Percentiles rank a stretch among this genome's conserved stretches.
Evolutionary conservation across 441 rosid species (phyloP).

Genomic region (Omphalea diandra): DNA sequence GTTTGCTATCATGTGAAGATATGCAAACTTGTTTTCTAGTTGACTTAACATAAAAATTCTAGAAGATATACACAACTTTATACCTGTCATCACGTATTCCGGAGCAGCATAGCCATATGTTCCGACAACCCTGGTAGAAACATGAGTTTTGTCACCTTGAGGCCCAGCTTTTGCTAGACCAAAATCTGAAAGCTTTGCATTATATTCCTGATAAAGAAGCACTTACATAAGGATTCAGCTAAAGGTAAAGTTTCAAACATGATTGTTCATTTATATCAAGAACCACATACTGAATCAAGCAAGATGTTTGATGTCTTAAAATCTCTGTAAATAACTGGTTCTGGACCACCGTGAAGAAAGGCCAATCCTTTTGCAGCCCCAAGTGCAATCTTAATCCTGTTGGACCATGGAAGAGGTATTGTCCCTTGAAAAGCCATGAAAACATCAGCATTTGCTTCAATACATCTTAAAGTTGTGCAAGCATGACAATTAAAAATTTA

Average conservation of each 20-base stretch:
- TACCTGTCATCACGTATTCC: constrained; percentile 96
- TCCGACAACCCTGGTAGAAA: constrained; percentile 94
- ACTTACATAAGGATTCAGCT: not conserved
- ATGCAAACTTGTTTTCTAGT: too few species aligned
- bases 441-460: constrained; percentile 29
- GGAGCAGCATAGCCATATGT: constrained; percentile 99
- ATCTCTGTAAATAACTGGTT: constrained; percentile 88
- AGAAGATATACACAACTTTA: constrained; percentile 7
- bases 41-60: too few species aligned
- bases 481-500: not conserved
- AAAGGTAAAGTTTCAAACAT: not conserved
- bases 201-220: constrained; percentile 54
- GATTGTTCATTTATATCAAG: constrained; percentile 6
- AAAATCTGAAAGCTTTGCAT: constrained; percentile 94
- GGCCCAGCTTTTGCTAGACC: constrained; percentile 99
- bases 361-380: constrained; percentile 95
- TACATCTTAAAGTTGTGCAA: constrained; percentile 14
- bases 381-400: constrained; percentile 86
- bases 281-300: constrained; percentile 65
- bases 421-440: constrained; percentile 44
- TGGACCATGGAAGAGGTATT: constrained; percentile 59
- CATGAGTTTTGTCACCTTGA: constrained; percentile 96
- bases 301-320: constrained; percentile 95
- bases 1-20: too few species aligned
- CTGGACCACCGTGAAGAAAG: constrained; percentile 84